phyloP scores from a whole-genome alignment of 169 alveolate genomes.

The Neospora caninum region DNA sequence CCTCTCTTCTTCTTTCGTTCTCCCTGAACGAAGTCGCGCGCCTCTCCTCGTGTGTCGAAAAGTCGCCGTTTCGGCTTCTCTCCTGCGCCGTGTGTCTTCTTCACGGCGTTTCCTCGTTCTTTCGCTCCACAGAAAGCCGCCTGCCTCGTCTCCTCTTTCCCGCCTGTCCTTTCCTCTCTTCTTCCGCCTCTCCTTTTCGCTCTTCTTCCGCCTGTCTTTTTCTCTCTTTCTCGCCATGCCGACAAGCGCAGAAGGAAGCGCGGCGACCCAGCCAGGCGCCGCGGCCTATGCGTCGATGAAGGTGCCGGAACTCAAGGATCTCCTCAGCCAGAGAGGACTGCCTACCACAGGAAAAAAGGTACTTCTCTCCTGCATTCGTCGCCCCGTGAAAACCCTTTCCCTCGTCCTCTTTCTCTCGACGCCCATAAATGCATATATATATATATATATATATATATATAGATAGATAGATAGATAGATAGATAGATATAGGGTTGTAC shows the following conservation, averaged over 20 bases:
- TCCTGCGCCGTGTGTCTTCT: too few relatives aligned
- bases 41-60: too few relatives aligned
- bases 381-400: background rate
- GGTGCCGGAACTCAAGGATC: conserved; percentile 40
- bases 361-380: background rate
- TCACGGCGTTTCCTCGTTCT: too few relatives aligned
- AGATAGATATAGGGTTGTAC: background rate
- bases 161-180: too few relatives aligned
- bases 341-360: conserved; percentile 55
- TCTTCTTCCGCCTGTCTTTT: too few relatives aligned
- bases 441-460: conserved; percentile 13
- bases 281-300: conserved; percentile 2
- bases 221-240: background rate
- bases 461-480: background rate
- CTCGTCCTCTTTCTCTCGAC: background rate
- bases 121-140: too few relatives aligned
- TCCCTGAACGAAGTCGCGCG: too few relatives aligned
- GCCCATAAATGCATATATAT: background rate
- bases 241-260: background rate
- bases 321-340: conserved; percentile 47
- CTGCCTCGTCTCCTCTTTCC: too few relatives aligned
- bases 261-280: background rate
- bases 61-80: too few relatives aligned
- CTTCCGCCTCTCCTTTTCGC: background rate
- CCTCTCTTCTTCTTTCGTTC: too few relatives aligned